Evolutionary conservation across 2,329 filamentous ascomycete species (phyloP).

Genomic region (Ascochyta koolunga): DNA sequence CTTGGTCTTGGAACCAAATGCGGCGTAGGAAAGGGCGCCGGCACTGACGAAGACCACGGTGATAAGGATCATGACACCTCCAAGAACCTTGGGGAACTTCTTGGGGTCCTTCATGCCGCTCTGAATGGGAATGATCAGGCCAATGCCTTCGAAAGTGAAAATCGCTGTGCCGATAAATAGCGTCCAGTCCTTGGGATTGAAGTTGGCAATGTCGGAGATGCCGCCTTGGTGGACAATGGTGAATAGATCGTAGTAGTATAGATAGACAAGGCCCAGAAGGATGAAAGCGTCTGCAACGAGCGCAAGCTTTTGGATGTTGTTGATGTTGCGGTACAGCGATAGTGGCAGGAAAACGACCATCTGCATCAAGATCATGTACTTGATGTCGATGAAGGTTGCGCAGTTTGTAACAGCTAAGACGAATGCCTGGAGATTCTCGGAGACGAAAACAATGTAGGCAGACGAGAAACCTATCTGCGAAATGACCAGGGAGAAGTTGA

Average conservation of each 20-base stretch:
- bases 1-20: slow-evolving; percentile 92
- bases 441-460: slow-evolving; percentile 96
- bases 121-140: slow-evolving; percentile 96
- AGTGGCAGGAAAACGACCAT: slow-evolving; percentile 94
- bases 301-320: slow-evolving; percentile 94
- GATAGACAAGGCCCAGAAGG: slow-evolving; percentile 85
- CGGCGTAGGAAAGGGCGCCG: slow-evolving; percentile 92
- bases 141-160: slow-evolving; percentile 98
- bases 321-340: slow-evolving; percentile 92
- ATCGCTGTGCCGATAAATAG: slow-evolving; percentile 98
- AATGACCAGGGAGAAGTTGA: slow-evolving; percentile 89
- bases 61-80: slow-evolving; percentile 92
- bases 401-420: slow-evolving; percentile 90
- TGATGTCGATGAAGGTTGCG: slow-evolving; percentile 82
- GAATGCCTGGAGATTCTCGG: slow-evolving; percentile 93
- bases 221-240: slow-evolving; percentile 77
- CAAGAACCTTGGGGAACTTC: slow-evolving; percentile 89
- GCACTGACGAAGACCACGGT: slow-evolving; percentile 88
- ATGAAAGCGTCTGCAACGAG: slow-evolving; percentile 95
- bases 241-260: slow-evolving; percentile 93
- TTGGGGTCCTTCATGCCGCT: slow-evolving; percentile 91
- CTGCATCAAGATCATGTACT: slow-evolving; percentile 90
- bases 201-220: slow-evolving; percentile 83
- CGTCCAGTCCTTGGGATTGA: slow-evolving; percentile 93
- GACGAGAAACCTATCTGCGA: slow-evolving; percentile 95